Evolutionary conservation across 2,329 filamentous ascomycete genomes (phyloP), one percentile per base, ranked within the genome.

Genomic region (Pestalotiopsis sp.): DNA sequence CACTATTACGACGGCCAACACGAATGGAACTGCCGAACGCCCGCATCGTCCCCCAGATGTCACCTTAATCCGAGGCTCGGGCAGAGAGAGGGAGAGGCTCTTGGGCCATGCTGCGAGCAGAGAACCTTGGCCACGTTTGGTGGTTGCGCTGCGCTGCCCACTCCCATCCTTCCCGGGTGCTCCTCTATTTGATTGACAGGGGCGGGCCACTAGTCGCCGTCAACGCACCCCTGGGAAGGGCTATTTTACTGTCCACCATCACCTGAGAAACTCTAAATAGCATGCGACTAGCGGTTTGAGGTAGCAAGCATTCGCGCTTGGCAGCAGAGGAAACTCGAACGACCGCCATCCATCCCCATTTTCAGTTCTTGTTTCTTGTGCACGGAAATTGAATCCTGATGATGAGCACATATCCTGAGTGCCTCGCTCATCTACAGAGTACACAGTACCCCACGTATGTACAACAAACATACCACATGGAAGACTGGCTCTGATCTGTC

Each of bases 201-300:
- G 36, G 63, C 49, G 63, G 63, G 45, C 25, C 27, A 58, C 49
- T 57, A 41, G 20, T 66, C 23, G 25, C 63, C 41, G 61, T 64
- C 40, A 64, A 17, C 41, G 38, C 38, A 27, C 57, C 57, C 57
- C 57, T 59, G 57, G 57, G 25, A 23, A 59, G 23, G 14, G 23
- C 36, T 64, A 38, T 23, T 31, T 14, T 49, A 13, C 40, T 31
- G 40, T 41, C 36, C 25, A 64, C 61, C 61, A 45, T 57, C 63
- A 66, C 63, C 63, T 66, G 63, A 66, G 45, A 58, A 66, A 66
- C 63, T 58, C 63, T 66, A 66, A 66, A 49, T 66, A 45, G 27
- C 45, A 56, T 58, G 41, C 61, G 41, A 64, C 38, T 64, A 62
- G 62, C 62, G 41, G 63, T 66, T 66, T 66, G 63, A 66, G 49